Evolutionary conservation across 2,329 filamentous ascomycete genomes (phyloP).

Genomic region (Microsporum audouinii): DNA sequence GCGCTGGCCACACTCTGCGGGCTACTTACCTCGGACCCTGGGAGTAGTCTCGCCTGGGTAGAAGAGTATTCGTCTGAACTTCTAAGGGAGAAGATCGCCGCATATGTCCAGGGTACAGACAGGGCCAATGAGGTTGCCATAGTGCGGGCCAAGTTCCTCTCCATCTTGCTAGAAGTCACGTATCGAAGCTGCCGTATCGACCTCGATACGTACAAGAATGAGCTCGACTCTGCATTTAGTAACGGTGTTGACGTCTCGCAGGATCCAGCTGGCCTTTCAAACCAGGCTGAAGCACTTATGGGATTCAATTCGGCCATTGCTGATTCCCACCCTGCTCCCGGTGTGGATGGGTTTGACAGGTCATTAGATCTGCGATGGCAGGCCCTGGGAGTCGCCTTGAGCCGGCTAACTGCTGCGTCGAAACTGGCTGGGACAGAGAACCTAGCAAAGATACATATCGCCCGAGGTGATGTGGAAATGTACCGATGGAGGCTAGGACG

Average conservation of each 20-base stretch:
- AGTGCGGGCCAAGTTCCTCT: constrained; percentile 46
- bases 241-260: constrained; percentile 30
- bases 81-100: constrained; percentile 42
- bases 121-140: constrained; percentile 43
- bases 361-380: constrained; percentile 39
- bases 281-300: constrained; percentile 46
- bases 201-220: constrained; percentile 41
- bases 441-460: constrained; percentile 42
- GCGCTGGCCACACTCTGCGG: constrained; percentile 43
- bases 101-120: constrained; percentile 38
- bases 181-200: constrained; percentile 44
- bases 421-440: constrained; percentile 42
- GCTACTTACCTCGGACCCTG: constrained; percentile 34
- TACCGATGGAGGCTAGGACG: constrained; percentile 42
- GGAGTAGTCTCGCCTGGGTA: constrained; percentile 43
- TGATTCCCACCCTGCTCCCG: constrained; percentile 22
- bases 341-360: constrained; percentile 22
- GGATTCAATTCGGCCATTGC: constrained; percentile 41
- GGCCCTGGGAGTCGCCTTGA: constrained; percentile 41
- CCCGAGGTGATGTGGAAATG: constrained; percentile 46
- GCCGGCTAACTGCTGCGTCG: constrained; percentile 40
- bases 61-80: constrained; percentile 46
- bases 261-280: constrained; percentile 41
- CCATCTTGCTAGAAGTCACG: constrained; percentile 45
- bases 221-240: constrained; percentile 33